phyloP scores from a whole-genome alignment of 305 asterid species.

The Solanum aculeatissimum region DNA sequence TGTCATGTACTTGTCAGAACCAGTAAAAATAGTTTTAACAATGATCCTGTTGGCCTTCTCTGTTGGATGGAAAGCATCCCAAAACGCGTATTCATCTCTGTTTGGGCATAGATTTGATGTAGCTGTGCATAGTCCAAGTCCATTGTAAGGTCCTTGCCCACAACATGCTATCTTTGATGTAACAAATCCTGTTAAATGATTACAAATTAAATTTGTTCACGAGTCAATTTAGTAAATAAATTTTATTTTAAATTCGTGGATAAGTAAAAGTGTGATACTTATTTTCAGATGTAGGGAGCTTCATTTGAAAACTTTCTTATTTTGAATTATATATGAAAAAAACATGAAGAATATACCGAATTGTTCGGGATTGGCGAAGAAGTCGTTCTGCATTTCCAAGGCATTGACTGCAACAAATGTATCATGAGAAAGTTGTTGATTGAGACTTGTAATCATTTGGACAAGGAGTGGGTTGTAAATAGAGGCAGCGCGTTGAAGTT shows the following conservation, averaged over 20 bases:
- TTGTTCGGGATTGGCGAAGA: constrained; percentile 32
- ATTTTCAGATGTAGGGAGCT: too few relatives aligned
- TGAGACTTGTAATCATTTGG: constrained; percentile 28
- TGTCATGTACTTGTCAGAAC: constrained; percentile 46
- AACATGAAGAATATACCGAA: not conserved
- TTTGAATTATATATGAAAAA: too few relatives aligned
- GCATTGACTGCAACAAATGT: constrained; percentile 48
- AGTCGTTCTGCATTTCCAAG: constrained; percentile 28
- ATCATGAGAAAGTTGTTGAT: constrained; percentile 30
- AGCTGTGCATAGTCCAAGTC: constrained; percentile 55
- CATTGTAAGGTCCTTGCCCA: constrained; percentile 77
- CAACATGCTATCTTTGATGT: constrained; percentile 75
- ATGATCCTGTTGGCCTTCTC: constrained; percentile 62
- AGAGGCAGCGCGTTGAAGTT: constrained; percentile 32
- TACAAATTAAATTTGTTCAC: not conserved
- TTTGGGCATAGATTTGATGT: constrained; percentile 55
- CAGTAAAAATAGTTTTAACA: constrained; percentile 44
- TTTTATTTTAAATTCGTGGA: too few relatives aligned
- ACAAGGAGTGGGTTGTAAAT: constrained; percentile 41
- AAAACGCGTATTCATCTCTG: constrained; percentile 55
- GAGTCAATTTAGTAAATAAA: not conserved
- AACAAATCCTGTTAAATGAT: constrained; percentile 34
- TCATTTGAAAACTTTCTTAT: too few relatives aligned
- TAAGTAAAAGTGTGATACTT: too few relatives aligned
- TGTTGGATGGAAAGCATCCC: constrained; percentile 85